Percentiles rank a stretch among this genome's conserved stretches.
Evolutionary conservation across 805 yeast species (phyloP).

Genomic region (Blastobotrys muscicola): DNA sequence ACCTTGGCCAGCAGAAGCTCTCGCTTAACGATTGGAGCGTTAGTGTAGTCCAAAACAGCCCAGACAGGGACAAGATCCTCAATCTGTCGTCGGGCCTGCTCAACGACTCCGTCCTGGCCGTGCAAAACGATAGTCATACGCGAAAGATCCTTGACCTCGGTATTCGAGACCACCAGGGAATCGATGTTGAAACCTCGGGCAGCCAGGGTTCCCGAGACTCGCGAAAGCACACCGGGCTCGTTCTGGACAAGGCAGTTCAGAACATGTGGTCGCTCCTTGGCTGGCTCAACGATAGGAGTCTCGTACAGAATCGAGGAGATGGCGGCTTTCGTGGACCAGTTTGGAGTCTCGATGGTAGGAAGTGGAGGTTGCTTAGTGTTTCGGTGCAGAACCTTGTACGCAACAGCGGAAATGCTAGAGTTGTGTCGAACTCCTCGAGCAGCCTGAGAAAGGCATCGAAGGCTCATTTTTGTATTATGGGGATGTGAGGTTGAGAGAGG

Average conservation of each 20-base stretch:
- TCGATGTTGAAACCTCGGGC: constrained; percentile 98
- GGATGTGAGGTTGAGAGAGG: neutral
- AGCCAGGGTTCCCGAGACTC: constrained; percentile 90
- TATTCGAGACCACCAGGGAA: constrained; percentile 90
- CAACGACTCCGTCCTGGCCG: constrained; percentile 93
- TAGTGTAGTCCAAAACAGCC: constrained; percentile 91
- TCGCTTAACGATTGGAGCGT: constrained; percentile 81
- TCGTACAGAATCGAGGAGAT: constrained; percentile 93
- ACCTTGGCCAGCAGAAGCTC: constrained; percentile 88
- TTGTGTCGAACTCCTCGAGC: constrained; percentile 4
- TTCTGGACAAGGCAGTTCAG: constrained; percentile 95
- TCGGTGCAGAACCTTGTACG: constrained; percentile 85
- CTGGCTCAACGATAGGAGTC: constrained; percentile 52
- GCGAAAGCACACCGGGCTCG: constrained; percentile 95
- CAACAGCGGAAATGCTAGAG: constrained; percentile 81
- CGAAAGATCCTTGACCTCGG: constrained; percentile 90
- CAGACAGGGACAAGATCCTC: constrained; percentile 98
- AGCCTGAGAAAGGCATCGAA: neutral
- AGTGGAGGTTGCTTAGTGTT: constrained; percentile 80
- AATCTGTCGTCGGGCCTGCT: constrained; percentile 95
- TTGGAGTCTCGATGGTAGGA: constrained; percentile 88
- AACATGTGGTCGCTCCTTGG: constrained; percentile 76
- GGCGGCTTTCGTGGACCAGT: constrained; percentile 94
- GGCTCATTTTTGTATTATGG: neutral
- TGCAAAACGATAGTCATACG: constrained; percentile 93